These are phyloP conservation scores for Saccharomycopsis crataegensis DNA, from an alignment of 1,139 yeast genomes.

Conservation along the genomic window DNA sequence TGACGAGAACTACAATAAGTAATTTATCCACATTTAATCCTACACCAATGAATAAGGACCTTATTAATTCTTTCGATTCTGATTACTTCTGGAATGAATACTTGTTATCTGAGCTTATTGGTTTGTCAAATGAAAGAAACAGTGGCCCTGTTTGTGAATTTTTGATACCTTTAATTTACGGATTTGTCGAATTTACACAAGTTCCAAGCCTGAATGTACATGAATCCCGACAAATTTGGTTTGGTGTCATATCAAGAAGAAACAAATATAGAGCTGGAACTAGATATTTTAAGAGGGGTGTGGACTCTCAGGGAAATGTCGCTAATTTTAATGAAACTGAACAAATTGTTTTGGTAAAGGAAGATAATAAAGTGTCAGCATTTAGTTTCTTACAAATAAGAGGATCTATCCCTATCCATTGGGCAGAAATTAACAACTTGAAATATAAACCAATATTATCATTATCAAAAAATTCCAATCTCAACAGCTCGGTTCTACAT, in stretches of 20 bases:
- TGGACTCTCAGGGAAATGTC: constrained; percentile 60
- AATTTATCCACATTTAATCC: constrained; percentile 2
- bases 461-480: constrained; percentile 38
- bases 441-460: constrained; percentile 63
- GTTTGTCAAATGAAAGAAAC: constrained; percentile 29
- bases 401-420: constrained; percentile 76
- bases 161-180: constrained; percentile 59
- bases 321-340: constrained; percentile 86
- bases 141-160: constrained; percentile 31
- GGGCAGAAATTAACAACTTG: constrained; percentile 77
- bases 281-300: constrained; percentile 76
- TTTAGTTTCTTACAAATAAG: constrained; percentile 65
- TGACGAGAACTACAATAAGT: not conserved
- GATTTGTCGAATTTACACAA: constrained; percentile 29
- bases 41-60: not conserved
- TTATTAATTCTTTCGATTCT: constrained; percentile 31
- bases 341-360: constrained; percentile 43
- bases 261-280: constrained; percentile 69
- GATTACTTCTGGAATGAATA: constrained; percentile 75
- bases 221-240: constrained; percentile 30
- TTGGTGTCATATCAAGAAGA: constrained; percentile 63
- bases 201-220: constrained; percentile 33
- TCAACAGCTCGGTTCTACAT: constrained; percentile 48
- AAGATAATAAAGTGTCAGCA: constrained; percentile 26
- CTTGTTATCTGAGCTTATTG: constrained; percentile 42